phyloP scores from a whole-genome alignment of 108 stramenopile genomes.

The Skeletonema grethae region DNA sequence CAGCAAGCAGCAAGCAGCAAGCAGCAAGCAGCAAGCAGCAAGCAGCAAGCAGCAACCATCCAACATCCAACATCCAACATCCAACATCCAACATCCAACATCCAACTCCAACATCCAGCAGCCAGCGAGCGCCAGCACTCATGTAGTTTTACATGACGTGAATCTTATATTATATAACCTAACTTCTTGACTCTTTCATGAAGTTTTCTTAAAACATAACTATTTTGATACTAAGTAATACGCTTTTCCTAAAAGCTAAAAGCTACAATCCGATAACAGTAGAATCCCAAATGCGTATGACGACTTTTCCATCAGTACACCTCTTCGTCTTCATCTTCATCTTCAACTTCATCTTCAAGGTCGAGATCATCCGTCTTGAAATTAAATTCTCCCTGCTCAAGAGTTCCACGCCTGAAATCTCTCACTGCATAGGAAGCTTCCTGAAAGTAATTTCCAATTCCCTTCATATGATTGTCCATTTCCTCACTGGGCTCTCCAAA shows the following conservation, averaged over 20 bases:
- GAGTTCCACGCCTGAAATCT: conserved; percentile 32
- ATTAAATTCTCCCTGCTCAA: background rate
- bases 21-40: too few relatives aligned
- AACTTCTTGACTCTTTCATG: background rate
- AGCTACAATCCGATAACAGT: background rate
- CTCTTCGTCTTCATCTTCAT: background rate
- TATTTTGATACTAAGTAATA: background rate
- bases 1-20: too few relatives aligned
- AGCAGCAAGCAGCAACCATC: too few relatives aligned
- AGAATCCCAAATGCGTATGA: background rate
- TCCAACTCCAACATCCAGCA: too few relatives aligned
- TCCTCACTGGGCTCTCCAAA: conserved; percentile 56
- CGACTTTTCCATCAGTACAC: background rate
- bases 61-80: too few relatives aligned
- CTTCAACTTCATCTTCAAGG: background rate
- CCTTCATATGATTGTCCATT: conserved; percentile 25
- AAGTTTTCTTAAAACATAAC: background rate
- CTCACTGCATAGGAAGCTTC: conserved; percentile 52
- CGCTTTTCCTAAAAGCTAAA: background rate
- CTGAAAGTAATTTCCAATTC: conserved; percentile 53
- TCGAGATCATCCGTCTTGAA: background rate
- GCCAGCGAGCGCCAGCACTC: too few relatives aligned
- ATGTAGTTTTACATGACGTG: too few relatives aligned
- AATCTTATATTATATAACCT: too few relatives aligned
- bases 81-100: too few relatives aligned